Base-by-base conservation (phyloP, 805 yeast genomes). In the Maudiozyma bulderi region DNA sequence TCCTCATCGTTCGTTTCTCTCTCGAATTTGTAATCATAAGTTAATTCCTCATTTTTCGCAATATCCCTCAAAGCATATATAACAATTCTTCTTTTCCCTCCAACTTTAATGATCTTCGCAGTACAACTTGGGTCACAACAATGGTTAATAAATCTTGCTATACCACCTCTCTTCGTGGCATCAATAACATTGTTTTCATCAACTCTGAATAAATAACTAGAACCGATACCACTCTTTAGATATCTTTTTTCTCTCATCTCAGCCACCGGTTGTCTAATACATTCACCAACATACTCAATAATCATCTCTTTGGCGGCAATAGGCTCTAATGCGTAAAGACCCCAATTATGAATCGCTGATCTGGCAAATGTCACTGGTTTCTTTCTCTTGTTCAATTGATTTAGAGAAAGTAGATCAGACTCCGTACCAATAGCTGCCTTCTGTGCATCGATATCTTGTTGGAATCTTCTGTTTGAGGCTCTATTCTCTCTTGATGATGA, bases 341-440 rank as follows among this genome's bases (percentile, higher is more conserved):
- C 99, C 99, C 99, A 93, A 61, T 91, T 88, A 65, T 93, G 99
- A 60, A 93, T 93, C 0, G 97, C 95, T 2, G 97, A 89, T 47
- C 98, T 74, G 0, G 97, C 97, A 73, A 90, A 90, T n/a, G 93
- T 84, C 8, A 91, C 97, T 0, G 96, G 95, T 60, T 91, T 91
- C 65, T 84, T 86, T 54, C 97, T 77, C 61, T 87, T 89, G 55
- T 87, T 86, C 57, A 91, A 75, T 54, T 91, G 95, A 63, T 90
- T 91, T 68, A 88, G 75, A 42, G 86, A 83, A 56, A 90, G 70
- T 6, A 86, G 76, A 58, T 88, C 97, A 0, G 86, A 81, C 57
- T 86, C 95, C 2, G 87, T 74, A 40, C 93, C 93, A 56, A 86
- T 75, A 57, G 81, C 77, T 54, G 82, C 86, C 56, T 79, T 80